Conservation (phyloP, 108 stramenopile species). For the Licmophora abbreviata region DNA sequence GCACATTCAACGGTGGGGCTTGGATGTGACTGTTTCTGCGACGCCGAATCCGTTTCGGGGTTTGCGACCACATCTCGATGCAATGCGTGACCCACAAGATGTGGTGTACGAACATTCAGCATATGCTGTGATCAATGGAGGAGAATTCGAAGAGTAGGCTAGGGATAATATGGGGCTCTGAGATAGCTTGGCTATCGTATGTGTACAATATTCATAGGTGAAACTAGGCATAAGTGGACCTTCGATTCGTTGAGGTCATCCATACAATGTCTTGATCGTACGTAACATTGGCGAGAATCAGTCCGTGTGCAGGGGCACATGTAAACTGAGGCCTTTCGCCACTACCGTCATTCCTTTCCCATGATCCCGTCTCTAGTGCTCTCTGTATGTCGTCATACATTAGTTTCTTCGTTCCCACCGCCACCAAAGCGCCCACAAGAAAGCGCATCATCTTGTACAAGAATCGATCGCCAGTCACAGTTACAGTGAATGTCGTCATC, state of each 20-base stretch:
- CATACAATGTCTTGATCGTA: slow-evolving; percentile 16
- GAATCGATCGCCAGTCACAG: slow-evolving; percentile 67
- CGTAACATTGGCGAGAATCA: slow-evolving; percentile 23
- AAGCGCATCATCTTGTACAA: slow-evolving; percentile 80
- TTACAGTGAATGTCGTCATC: slow-evolving; percentile 26
- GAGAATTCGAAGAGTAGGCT: no score
- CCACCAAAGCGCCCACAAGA: slow-evolving; percentile 69
- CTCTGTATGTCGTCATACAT: slow-evolving; percentile 28
- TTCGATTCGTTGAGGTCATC: no score
- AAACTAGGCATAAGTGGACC: no score
- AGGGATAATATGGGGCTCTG: no score
- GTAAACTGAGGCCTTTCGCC: slow-evolving; percentile 5
- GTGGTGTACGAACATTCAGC: slow-evolving; percentile 3
- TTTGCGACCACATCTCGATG: slow-evolving; percentile 5
- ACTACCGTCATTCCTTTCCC: background rate
- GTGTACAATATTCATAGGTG: no score
- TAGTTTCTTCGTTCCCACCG: slow-evolving; percentile 38
- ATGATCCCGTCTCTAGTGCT: slow-evolving; percentile 24
- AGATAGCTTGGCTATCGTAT: no score
- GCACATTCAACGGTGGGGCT: background rate
- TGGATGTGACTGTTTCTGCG: background rate
- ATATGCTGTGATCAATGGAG: background rate
- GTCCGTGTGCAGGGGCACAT: slow-evolving; percentile 51
- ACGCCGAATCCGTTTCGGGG: slow-evolving; percentile 12
- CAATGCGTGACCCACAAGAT: background rate